Evolutionary conservation across 352 stramenopile genomes (phyloP), one percentile per base, ranked within the genome.

Genomic region (Globisporangium okanoganense): DNA sequence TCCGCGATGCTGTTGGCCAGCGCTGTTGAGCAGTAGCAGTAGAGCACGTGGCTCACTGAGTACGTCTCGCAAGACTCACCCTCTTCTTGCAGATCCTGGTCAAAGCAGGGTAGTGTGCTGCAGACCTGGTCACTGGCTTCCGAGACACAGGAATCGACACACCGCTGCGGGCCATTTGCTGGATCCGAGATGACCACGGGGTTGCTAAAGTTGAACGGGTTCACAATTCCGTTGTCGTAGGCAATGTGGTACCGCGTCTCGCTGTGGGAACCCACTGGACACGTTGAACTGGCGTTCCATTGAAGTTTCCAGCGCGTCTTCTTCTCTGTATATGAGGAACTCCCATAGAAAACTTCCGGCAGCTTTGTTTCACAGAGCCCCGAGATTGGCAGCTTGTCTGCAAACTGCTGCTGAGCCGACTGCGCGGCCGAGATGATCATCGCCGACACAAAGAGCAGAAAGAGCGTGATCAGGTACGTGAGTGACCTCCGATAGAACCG

Each of bases 351-450:
- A 24, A 90, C 63, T 2, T 75, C 67, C 0, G 80, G 83, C 27
- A 92, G 45, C 0, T 68, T 72, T 12, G 54, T 63, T 27, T 88
- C 79, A 47, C 83, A 92, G 4, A 92, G 70, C 22, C 78, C 79
- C 3, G 79, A 48, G 0, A 75, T 70, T 6, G 76, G 74, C 51
- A 87, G 76, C 49, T 90, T 90, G 25, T 70, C 74, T 40, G 92
- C 90, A 31, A 92, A 87, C 54, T 71, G 70, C 49, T 72, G 55
- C 29, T 94, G 85, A 0, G 82, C 76, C 1, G 82, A 92, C 59
- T 94, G 83, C 3, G 85, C 85, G 10, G 67, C 78, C 0, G 82
- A 92, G 56, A 94, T 94, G 65, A 92, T 90, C 3, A 56, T 76
- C 18, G 70, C 76, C 6, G 82, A 92, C 7, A 87, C 50, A 16